Percentiles rank a stretch among this genome's conserved stretches.
Conservation (phyloP, 202 grass and related monocot genomes). For the Musa balbisiana region DNA sequence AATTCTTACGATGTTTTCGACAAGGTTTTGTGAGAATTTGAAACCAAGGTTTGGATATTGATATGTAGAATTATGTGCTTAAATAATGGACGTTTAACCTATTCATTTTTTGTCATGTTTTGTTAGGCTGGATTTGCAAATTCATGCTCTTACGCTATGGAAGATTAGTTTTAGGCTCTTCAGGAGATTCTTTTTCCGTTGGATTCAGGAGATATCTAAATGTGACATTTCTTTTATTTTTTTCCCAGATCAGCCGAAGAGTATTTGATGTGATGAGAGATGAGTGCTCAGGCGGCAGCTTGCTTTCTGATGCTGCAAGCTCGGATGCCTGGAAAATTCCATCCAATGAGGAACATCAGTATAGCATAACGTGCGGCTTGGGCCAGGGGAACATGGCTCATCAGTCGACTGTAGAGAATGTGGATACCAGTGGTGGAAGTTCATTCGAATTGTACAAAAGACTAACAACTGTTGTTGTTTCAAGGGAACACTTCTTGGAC, state of each 20-base stretch:
- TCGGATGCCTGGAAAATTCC: conserved; percentile 11
- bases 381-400: conserved; percentile 14
- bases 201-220: not conserved
- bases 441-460: conserved; percentile 89
- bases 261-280: conserved; percentile 66
- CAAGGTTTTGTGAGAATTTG: too few species aligned
- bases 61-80: too few species aligned
- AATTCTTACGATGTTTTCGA: too few species aligned
- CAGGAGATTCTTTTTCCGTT: too few species aligned
- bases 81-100: too few species aligned
- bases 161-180: too few species aligned
- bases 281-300: conserved; percentile 28
- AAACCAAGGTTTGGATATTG: too few species aligned
- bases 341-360: conserved; percentile 21
- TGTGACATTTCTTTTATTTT: not conserved
- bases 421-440: conserved; percentile 27
- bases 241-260: conserved; percentile 75
- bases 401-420: conserved; percentile 14
- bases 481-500: conserved; percentile 61
- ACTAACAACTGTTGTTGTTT: conserved; percentile 60
- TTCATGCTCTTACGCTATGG: too few species aligned
- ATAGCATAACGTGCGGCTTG: not conserved
- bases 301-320: conserved; percentile 15
- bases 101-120: not conserved
- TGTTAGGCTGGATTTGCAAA: not conserved